Evolutionary conservation across 2,329 filamentous ascomycete species (phyloP).

Genomic region (Scolecobasidium constrictum): DNA sequence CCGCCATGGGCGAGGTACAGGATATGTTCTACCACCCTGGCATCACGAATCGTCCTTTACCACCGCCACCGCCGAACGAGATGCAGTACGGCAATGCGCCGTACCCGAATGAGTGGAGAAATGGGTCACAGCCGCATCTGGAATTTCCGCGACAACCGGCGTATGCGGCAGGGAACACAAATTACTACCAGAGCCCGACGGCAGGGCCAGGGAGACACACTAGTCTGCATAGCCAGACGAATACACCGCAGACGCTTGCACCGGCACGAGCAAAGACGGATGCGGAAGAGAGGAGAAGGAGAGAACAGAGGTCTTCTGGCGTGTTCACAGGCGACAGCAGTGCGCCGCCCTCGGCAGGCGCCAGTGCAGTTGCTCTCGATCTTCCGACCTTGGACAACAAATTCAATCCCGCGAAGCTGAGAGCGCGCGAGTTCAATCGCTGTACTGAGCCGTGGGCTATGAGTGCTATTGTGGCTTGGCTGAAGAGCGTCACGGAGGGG

Average conservation of each 20-base stretch:
- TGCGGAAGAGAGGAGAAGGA: conserved; percentile 54
- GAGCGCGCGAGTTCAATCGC: conserved; percentile 67
- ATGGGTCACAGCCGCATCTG: background rate
- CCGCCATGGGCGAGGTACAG: conserved; percentile 51
- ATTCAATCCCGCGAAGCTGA: conserved; percentile 78
- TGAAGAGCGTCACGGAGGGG: conserved; percentile 80
- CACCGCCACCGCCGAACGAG: conserved; percentile 51
- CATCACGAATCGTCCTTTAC: conserved; percentile 49
- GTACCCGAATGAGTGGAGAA: conserved; percentile 28
- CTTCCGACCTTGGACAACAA: conserved; percentile 70
- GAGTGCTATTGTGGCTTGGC: conserved; percentile 76
- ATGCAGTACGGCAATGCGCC: conserved; percentile 41
- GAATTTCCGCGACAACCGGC: conserved; percentile 8
- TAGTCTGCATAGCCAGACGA: conserved; percentile 73
- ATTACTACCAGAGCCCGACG: conserved; percentile 2
- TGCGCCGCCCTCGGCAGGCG: conserved; percentile 41
- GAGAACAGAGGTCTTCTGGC: conserved; percentile 16
- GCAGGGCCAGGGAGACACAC: conserved; percentile 21
- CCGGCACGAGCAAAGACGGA: conserved; percentile 93
- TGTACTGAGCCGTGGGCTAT: conserved; percentile 90
- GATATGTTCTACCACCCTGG: conserved; percentile 94
- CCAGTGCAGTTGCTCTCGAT: conserved; percentile 56
- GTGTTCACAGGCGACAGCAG: conserved; percentile 27
- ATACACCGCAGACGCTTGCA: conserved; percentile 64
- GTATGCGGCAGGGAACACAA: conserved; percentile 2